Evolutionary conservation across 805 yeast species (phyloP).

Genomic region (Hanseniaspora nectarophila): DNA sequence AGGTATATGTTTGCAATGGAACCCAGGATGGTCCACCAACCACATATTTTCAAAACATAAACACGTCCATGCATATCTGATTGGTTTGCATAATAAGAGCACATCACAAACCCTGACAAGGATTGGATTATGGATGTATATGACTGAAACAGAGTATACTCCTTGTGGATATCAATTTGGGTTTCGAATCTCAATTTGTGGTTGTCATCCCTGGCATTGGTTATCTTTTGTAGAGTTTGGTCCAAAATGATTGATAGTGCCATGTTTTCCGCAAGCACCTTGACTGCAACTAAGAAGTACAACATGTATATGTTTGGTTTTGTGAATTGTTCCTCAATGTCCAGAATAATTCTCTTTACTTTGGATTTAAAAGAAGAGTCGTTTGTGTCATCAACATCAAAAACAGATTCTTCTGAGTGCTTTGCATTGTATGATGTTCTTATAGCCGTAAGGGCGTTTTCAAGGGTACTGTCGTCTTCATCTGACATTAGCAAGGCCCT

Average conservation of each 20-base stretch:
- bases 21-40: constrained; percentile 23
- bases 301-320: constrained; percentile 8
- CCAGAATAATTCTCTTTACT: background rate
- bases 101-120: constrained; percentile 18
- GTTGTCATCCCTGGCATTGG: background rate
- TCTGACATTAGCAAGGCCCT: background rate
- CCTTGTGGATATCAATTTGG: constrained; percentile 16
- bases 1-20: constrained; percentile 20
- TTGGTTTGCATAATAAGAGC: constrained; percentile 22
- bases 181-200: background rate
- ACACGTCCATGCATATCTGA: constrained; percentile 22
- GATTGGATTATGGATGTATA: constrained; percentile 19
- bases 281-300: constrained; percentile 5
- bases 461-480: constrained; percentile 9
- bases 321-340: background rate
- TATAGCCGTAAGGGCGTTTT: constrained; percentile 9
- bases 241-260: constrained; percentile 13
- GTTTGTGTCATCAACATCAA: background rate
- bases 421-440: background rate
- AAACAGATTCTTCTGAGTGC: background rate
- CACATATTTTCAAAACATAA: constrained; percentile 20
- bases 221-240: constrained; percentile 9
- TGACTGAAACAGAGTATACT: constrained; percentile 18
- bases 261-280: constrained; percentile 15
- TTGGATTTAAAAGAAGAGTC: background rate